Evolutionary conservation across 2,329 filamentous ascomycete species (phyloP).

Genomic region (Stemphylium vesicarium): DNA sequence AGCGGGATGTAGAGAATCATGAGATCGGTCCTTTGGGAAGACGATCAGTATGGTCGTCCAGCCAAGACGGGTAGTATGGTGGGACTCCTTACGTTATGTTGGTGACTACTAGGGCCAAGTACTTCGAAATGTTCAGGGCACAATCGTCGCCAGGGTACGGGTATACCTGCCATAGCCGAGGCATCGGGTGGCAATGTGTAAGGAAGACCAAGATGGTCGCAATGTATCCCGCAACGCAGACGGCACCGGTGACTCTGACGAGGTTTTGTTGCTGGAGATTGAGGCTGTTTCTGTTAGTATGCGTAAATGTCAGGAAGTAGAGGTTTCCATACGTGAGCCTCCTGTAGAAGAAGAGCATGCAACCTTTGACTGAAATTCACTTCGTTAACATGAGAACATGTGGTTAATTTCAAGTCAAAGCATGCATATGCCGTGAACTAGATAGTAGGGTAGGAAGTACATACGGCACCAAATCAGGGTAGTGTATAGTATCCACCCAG

Average conservation of each 20-base stretch:
- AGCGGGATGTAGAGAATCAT: slow-evolving; percentile 8
- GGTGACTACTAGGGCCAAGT: slow-evolving; percentile 11
- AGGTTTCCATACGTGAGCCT: slow-evolving; percentile 10
- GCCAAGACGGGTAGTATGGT: neutral
- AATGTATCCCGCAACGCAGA: slow-evolving; percentile 9
- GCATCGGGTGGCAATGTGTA: slow-evolving; percentile 13
- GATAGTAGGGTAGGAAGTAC: neutral
- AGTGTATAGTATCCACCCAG: slow-evolving; percentile 16
- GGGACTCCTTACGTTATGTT: slow-evolving; percentile 5
- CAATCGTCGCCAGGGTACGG: slow-evolving; percentile 17
- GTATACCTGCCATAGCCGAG: slow-evolving; percentile 18
- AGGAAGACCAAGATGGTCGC: slow-evolving; percentile 11
- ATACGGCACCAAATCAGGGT: slow-evolving; percentile 18
- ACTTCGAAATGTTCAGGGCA: slow-evolving; percentile 17
- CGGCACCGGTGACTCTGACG: slow-evolving; percentile 10
- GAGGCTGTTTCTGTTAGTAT: slow-evolving; percentile 5
- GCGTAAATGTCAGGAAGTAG: neutral
- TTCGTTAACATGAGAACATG: neutral
- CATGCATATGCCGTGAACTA: neutral
- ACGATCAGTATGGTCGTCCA: neutral
- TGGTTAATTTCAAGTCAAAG: neutral
- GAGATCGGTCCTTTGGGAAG: slow-evolving; percentile 1
- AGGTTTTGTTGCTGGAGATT: slow-evolving; percentile 10
- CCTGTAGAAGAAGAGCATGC: slow-evolving; percentile 19
- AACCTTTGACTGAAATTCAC: slow-evolving; percentile 11